Evolutionary conservation across 495 filamentous ascomycete genomes (phyloP), one percentile per base, ranked within the genome.

Genomic region (Trichoderma asperelloides): DNA sequence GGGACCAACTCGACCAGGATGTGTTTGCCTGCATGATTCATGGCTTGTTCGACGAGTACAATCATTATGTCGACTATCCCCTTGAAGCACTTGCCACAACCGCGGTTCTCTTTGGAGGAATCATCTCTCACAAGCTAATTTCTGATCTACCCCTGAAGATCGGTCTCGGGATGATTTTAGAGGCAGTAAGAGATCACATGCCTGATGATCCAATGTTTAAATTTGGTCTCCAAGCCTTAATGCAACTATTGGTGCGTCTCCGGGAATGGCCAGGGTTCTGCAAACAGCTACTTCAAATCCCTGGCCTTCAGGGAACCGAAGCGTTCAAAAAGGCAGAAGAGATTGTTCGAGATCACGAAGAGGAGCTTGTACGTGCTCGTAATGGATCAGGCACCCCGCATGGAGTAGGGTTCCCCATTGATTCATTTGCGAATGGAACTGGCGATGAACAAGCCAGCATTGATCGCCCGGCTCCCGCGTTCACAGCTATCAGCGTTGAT

Each of bases 21-120:
- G 81, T 96, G 4, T 99, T 98, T 74, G 91, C 93, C 15, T 97
- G 94, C 77, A 98, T 99, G 95, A 93, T 99, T 39, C 94, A 97
- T 71, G 95, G 95, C 0, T 82, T 99, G 11, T 97, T 98, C 70
- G 95, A 99, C 70, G 95, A 99, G 77, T 99, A 97, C 74, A 87
- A 89, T 60, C 96, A 96, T 74, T 99, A 96, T 73, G 84, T 88
- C 51, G 91, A 93, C 70, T 99, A 99, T 74, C 96, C 96, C 4
- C 82, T 96, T 5, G 93, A 95, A 70, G 95, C 95, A 40, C 78
- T 99, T 66, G 93, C 93, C 8, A 97, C 93, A 15, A 98, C 95
- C 1, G 94, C 95, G 5, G 93, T 97, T 25, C 84, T 99, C 67
- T 99, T 99, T 74, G 95, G 95, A 62, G 93, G 94, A 57, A 96